Conservation (phyloP, 345 rosid species). For the Murraya paniculata region DNA sequence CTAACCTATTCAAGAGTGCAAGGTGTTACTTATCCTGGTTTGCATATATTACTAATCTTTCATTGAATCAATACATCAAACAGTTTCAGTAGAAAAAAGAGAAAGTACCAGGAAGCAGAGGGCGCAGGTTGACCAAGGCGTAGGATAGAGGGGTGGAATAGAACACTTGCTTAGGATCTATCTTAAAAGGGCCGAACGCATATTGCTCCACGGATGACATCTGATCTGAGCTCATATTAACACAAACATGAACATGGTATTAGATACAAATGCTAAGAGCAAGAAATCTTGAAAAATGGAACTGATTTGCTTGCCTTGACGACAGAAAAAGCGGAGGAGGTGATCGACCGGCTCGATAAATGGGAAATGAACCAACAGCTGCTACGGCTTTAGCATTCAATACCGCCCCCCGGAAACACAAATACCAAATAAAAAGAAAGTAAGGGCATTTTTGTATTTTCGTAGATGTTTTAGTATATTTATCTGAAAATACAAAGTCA, state of each 20-base stretch:
- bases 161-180: conserved; percentile 73
- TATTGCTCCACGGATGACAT: conserved; percentile 30
- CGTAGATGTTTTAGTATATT: too few species aligned
- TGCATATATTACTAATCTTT: background rate
- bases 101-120: conserved; percentile 67
- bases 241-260: background rate
- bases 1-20: background rate
- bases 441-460: too few species aligned
- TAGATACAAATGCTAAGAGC: background rate
- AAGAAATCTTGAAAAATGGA: background rate
- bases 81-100: background rate
- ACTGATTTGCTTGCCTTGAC: conserved; percentile 17
- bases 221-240: conserved; percentile 23
- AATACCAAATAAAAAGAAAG: too few species aligned
- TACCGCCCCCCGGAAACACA: too few species aligned
- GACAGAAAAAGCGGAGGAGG: background rate
- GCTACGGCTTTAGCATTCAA: background rate
- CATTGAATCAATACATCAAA: background rate
- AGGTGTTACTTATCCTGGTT: background rate
- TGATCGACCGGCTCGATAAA: background rate
- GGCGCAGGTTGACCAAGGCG: conserved; percentile 91
- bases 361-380: conserved; percentile 6
- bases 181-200: conserved; percentile 67
- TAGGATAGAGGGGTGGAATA: conserved; percentile 64
- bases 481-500: too few species aligned